Percentiles rank a stretch among this genome's conserved stretches.
Evolutionary conservation across 2,329 filamentous ascomycete genomes (phyloP).

Genomic region (Fusarium globosum): DNA sequence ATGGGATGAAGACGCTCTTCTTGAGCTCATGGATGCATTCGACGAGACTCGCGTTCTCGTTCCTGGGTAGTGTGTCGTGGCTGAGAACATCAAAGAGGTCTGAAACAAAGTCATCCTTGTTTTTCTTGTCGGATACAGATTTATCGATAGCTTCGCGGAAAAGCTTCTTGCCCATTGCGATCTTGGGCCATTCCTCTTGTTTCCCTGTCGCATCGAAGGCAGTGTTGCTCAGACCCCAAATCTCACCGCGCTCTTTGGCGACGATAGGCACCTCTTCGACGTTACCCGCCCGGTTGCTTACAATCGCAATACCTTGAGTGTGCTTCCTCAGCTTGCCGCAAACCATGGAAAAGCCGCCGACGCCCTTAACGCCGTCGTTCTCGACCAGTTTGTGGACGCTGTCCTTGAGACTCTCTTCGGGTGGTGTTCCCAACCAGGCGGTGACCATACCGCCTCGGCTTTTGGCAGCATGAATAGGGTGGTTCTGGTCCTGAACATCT

Average conservation of each 20-base stretch:
- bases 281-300: conserved; percentile 69
- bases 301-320: conserved; percentile 66
- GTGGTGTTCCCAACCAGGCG: conserved; percentile 66
- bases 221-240: conserved; percentile 72
- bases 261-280: conserved; percentile 68
- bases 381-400: conserved; percentile 66
- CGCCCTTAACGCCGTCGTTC: conserved; percentile 65
- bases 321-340: conserved; percentile 67
- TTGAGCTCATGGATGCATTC: conserved; percentile 65
- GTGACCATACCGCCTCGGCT: conserved; percentile 74
- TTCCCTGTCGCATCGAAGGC: conserved; percentile 58
- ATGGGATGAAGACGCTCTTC: conserved; percentile 70
- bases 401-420: conserved; percentile 59
- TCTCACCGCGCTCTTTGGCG: conserved; percentile 60
- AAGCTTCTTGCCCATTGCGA: conserved; percentile 62
- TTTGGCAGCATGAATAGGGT: conserved; percentile 64
- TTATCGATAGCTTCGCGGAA: conserved; percentile 57
- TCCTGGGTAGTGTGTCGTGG: conserved; percentile 64
- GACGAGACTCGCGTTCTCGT: conserved; percentile 59
- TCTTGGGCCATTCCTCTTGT: conserved; percentile 69
- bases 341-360: conserved; percentile 75
- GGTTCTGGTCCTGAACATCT: conserved; percentile 58
- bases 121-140: conserved; percentile 50
- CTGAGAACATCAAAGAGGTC: conserved; percentile 67
- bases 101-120: conserved; percentile 62